A percentile compares a stretch with the other conserved stretches of the same genome.
Conservation (phyloP, 2,329 filamentous ascomycete genomes). For the Immersiporthe knoxdaviesiana region DNA sequence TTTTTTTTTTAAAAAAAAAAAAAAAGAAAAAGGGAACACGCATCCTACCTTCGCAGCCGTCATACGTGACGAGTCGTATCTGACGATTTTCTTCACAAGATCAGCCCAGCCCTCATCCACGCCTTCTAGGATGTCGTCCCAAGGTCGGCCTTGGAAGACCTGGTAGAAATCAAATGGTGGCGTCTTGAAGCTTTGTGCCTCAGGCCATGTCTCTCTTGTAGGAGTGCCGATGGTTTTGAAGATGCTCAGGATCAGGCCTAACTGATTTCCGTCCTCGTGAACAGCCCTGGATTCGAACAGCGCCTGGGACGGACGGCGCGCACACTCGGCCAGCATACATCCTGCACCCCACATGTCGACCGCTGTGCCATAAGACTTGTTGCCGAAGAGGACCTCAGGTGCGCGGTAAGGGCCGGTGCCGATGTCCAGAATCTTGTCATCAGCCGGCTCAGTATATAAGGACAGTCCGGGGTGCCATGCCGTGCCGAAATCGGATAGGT, state of each 20-base stretch:
- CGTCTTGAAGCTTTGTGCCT: conserved; percentile 66
- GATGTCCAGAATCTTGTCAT: conserved; percentile 84
- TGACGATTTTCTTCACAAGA: conserved; percentile 69
- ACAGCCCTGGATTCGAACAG: conserved; percentile 79
- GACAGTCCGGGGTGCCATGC: conserved; percentile 73
- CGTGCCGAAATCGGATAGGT: conserved; percentile 89
- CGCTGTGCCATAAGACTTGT: conserved; percentile 69
- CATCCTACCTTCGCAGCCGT: conserved; percentile 62
- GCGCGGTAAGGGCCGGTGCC: conserved; percentile 90
- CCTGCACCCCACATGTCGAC: conserved; percentile 92
- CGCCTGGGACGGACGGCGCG: conserved; percentile 55
- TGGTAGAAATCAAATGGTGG: conserved; percentile 92
- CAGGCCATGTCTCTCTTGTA: conserved; percentile 79
- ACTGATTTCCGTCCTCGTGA: conserved; percentile 83
- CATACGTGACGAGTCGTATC: conserved; percentile 71
- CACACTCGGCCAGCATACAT: conserved; percentile 79
- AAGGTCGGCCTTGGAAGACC: conserved; percentile 67
- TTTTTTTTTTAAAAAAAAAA: no score
- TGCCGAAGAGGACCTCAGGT: conserved; percentile 87
- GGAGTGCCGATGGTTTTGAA: conserved; percentile 92
- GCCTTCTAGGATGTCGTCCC: conserved; percentile 70
- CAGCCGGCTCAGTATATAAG: conserved; percentile 62
- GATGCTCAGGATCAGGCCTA: conserved; percentile 87
- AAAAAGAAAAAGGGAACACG: background rate
- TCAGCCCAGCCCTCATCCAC: conserved; percentile 62